Evolutionary conservation across 2,329 filamentous ascomycete genomes (phyloP).

Genomic region (Saccharata proteae): DNA sequence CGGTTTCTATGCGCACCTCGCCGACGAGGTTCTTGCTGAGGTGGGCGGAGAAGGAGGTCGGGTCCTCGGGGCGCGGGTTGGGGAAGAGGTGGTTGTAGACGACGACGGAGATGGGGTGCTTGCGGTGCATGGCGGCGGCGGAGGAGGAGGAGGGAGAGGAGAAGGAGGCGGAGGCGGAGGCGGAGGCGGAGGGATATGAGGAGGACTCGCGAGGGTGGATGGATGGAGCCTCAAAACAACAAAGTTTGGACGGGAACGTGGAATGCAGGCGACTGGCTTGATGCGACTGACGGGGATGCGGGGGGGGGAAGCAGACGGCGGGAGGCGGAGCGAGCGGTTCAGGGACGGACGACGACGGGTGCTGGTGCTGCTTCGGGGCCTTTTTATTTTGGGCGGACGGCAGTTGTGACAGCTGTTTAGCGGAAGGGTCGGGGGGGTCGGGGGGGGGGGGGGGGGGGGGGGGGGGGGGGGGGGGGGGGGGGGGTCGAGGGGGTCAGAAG

Average conservation of each 20-base stretch:
- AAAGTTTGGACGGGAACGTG: no score
- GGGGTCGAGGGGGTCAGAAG: neutral
- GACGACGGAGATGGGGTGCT: constrained; percentile 54
- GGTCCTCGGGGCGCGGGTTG: constrained; percentile 53
- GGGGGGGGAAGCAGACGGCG: no score
- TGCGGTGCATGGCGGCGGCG: constrained; percentile 52
- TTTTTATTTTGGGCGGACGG: no score
- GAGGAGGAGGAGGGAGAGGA: neutral
- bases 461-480: neutral
- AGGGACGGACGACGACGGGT: no score
- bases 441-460: neutral
- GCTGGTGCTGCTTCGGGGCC: no score
- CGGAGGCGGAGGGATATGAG: neutral
- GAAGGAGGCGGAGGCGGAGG: constrained; percentile 1
- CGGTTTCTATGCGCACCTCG: constrained; percentile 68
- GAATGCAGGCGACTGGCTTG: no score
- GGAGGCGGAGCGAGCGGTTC: no score
- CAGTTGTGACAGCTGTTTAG: no score
- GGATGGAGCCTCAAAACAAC: no score
- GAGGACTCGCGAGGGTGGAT: no score
- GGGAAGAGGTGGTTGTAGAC: constrained; percentile 66
- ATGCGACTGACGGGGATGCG: no score
- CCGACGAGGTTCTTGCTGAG: constrained; percentile 60
- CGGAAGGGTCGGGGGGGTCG: neutral
- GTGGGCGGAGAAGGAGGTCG: constrained; percentile 57